Percentiles rank a stretch among this genome's conserved stretches.
Conservation (phyloP, 345 rosid species). For the Draba incana region DNA sequence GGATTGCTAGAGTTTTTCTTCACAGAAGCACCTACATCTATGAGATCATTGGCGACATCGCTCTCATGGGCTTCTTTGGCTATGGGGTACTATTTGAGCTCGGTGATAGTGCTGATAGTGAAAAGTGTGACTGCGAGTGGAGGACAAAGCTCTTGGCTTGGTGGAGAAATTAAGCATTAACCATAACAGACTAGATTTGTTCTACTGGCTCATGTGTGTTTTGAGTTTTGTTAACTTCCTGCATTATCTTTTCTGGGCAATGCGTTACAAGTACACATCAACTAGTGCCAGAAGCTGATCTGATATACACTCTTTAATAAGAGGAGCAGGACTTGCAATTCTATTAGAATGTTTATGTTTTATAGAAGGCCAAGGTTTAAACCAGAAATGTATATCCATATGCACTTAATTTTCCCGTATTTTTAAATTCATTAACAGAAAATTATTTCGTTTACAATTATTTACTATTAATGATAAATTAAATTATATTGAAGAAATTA, state of each 20-base stretch:
- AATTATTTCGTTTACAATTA: too few species aligned
- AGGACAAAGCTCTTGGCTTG: constrained; percentile 55
- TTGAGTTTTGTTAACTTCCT: constrained; percentile 61
- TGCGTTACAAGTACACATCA: constrained; percentile 56
- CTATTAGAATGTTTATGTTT: background rate
- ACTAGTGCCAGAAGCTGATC: constrained; percentile 36
- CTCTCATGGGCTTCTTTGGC: constrained; percentile 90
- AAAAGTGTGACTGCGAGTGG: constrained; percentile 46
- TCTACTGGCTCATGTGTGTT: constrained; percentile 68
- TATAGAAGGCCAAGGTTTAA: background rate
- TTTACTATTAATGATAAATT: too few species aligned
- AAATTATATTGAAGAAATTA: too few species aligned
- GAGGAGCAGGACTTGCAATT: background rate
- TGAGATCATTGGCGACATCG: constrained; percentile 86
- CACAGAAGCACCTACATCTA: constrained; percentile 75
- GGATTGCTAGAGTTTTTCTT: constrained; percentile 89
- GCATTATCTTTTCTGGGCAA: constrained; percentile 70
- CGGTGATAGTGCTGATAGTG: constrained; percentile 65
- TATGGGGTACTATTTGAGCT: constrained; percentile 79
- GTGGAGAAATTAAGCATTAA: constrained; percentile 53
- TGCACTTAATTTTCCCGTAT: too few species aligned
- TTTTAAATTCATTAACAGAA: too few species aligned
- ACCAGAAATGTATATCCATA: background rate
- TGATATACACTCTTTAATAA: background rate
- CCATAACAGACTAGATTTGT: constrained; percentile 54